phyloP scores from a whole-genome alignment of 2,329 filamentous ascomycete genomes.

The Mariannaea elegans region DNA sequence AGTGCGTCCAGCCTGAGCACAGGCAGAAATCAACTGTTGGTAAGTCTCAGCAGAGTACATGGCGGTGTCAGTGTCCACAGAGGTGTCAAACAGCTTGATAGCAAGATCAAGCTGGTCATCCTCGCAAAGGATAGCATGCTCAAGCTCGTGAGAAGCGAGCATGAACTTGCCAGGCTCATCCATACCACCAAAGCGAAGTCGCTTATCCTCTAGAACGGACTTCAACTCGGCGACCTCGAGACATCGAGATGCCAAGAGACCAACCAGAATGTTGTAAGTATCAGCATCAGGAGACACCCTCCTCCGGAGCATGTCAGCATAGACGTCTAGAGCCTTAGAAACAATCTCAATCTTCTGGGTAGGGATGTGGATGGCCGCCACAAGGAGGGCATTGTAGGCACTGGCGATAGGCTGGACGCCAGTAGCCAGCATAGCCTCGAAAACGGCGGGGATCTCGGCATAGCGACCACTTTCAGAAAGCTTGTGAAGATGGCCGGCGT shows the following conservation, averaged over 20 bases:
- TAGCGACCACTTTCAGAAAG: conserved; percentile 78
- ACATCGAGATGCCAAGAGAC: conserved; percentile 81
- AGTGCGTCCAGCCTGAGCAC: conserved; percentile 81
- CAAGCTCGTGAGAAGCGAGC: conserved; percentile 86
- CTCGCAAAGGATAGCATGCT: conserved; percentile 85
- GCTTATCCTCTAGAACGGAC: conserved; percentile 79
- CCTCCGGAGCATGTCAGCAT: conserved; percentile 93
- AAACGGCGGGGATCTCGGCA: conserved; percentile 88
- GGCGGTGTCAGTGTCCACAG: conserved; percentile 68
- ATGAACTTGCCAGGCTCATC: conserved; percentile 87
- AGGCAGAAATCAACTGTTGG: conserved; percentile 84
- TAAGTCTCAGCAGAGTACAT: conserved; percentile 86
- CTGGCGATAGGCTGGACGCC: conserved; percentile 82
- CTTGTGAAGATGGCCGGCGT: conserved; percentile 80
- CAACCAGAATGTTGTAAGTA: conserved; percentile 89
- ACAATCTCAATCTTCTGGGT: conserved; percentile 83
- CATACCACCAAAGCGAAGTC: conserved; percentile 84
- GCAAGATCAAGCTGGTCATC: conserved; percentile 89
- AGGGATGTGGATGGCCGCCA: conserved; percentile 85
- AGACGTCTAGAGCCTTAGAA: conserved; percentile 91
- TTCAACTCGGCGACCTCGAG: conserved; percentile 80
- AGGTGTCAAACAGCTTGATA: conserved; percentile 84
- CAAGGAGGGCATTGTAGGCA: conserved; percentile 91
- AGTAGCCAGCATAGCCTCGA: conserved; percentile 87
- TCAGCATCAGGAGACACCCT: conserved; percentile 82